Percentiles rank a stretch among this genome's conserved stretches.
These are phyloP conservation scores for Neurospora sp. DNA, from an alignment of 495 filamentous ascomycete genomes.

Conservation along the genomic window DNA sequence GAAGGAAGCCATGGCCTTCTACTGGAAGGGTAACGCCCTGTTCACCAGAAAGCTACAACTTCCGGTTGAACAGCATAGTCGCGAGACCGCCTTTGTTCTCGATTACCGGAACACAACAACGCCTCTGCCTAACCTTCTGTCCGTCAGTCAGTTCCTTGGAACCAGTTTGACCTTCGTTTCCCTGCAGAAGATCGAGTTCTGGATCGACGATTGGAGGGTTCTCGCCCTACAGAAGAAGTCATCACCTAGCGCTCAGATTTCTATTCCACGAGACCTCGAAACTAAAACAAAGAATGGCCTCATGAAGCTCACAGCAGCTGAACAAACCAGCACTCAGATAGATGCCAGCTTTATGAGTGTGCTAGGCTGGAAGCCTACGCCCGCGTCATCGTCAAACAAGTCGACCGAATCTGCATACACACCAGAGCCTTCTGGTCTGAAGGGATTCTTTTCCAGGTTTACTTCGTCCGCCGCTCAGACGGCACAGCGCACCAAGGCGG, in stretches of 20 bases:
- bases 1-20: slow-evolving; percentile 89
- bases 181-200: slow-evolving; percentile 76
- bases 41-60: slow-evolving; percentile 77
- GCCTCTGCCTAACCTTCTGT: slow-evolving; percentile 71
- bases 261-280: slow-evolving; percentile 72
- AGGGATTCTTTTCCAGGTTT: slow-evolving; percentile 71
- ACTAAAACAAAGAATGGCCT: slow-evolving; percentile 70
- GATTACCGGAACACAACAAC: slow-evolving; percentile 84
- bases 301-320: slow-evolving; percentile 69
- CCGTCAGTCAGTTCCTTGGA: slow-evolving; percentile 80
- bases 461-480: slow-evolving; percentile 34
- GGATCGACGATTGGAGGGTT: slow-evolving; percentile 78
- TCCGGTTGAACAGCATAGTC: slow-evolving; percentile 46
- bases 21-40: slow-evolving; percentile 93
- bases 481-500: slow-evolving; percentile 33
- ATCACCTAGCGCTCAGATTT: slow-evolving; percentile 58
- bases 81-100: slow-evolving; percentile 80
- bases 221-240: slow-evolving; percentile 70
- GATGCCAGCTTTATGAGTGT: slow-evolving; percentile 87
- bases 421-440: slow-evolving; percentile 47
- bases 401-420: slow-evolving; percentile 29
- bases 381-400: slow-evolving; percentile 24
- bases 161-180: slow-evolving; percentile 95
- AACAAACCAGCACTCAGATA: slow-evolving; percentile 75
- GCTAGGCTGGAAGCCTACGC: slow-evolving; percentile 66